Conservation (phyloP, 2,329 filamentous ascomycete species). For the Emergomyces orientalis region DNA sequence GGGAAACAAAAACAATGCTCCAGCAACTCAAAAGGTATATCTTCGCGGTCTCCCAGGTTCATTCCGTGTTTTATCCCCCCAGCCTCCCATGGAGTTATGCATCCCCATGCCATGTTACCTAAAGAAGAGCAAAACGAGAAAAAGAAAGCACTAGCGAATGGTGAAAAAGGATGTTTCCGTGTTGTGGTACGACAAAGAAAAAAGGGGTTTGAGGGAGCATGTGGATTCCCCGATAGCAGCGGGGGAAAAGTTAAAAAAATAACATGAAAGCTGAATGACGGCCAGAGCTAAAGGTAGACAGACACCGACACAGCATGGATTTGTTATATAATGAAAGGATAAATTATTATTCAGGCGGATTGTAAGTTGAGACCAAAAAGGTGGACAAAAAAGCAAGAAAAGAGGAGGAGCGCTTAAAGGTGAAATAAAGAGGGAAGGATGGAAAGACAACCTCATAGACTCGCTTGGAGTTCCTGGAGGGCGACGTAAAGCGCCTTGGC, state of each 20-base stretch:
- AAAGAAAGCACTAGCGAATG: not conserved
- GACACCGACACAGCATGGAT: not conserved
- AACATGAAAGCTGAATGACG: not conserved
- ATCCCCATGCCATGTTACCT: not conserved
- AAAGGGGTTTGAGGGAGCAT: not conserved
- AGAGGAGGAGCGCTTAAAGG: not conserved
- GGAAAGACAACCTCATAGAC: constrained; percentile 23
- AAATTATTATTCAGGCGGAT: not conserved
- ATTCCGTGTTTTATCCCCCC: not conserved
- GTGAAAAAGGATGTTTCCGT: not conserved
- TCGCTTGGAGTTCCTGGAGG: constrained; percentile 33
- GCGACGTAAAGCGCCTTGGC: constrained; percentile 41
- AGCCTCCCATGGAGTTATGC: not conserved
- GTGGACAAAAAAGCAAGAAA: not conserved
- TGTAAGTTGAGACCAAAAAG: not conserved
- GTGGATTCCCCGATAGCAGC: not conserved
- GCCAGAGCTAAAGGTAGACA: not conserved
- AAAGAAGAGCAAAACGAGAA: not conserved
- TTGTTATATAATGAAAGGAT: not conserved
- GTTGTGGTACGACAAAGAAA: not conserved
- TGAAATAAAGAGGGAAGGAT: not conserved
- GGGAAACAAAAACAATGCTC: not conserved
- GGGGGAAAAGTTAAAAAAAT: not conserved
- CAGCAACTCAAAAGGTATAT: not conserved
- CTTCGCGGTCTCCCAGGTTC: not conserved